Percentiles rank a stretch among this genome's conserved stretches.
Evolutionary conservation across 1,284 basidiomycete genomes (phyloP).

Genomic region (Butyriboletus regius): DNA sequence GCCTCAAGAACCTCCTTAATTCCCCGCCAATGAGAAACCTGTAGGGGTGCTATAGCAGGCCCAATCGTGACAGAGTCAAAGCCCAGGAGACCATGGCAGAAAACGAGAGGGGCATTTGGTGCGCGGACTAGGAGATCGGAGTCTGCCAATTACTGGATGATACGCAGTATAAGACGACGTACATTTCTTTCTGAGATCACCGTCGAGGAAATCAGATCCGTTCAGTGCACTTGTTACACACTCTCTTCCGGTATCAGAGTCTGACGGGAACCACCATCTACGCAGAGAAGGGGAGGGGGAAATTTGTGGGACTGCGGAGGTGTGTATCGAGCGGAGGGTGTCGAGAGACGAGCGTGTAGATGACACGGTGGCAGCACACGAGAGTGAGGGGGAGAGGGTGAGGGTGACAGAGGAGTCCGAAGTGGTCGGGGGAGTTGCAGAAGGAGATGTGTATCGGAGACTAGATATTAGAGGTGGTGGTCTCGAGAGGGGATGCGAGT

Average conservation of each 20-base stretch:
- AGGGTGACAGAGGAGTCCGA: conserved; percentile 22
- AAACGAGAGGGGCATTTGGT: conserved; percentile 78
- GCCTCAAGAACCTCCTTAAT: conserved; percentile 84
- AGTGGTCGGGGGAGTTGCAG: conserved; percentile 45
- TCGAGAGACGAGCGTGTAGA: conserved; percentile 51
- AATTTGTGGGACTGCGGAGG: conserved; percentile 18
- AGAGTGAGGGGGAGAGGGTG: conserved; percentile 32
- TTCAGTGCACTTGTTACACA: conserved; percentile 44
- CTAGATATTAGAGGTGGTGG: conserved; percentile 55
- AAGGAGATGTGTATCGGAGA: conserved; percentile 58
- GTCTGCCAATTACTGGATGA: conserved; percentile 4
- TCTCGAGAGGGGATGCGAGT: conserved; percentile 33
- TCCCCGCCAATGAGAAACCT: conserved; percentile 90
- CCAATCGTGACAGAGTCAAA: conserved; percentile 74
- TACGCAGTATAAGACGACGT: conserved; percentile 25
- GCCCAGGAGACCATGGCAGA: conserved; percentile 88
- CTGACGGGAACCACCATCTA: conserved; percentile 52
- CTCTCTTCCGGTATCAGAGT: conserved; percentile 37
- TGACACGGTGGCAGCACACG: conserved; percentile 32
- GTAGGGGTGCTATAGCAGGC: conserved; percentile 66
- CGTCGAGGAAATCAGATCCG: conserved; percentile 52
- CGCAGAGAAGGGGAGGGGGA: conserved; percentile 22
- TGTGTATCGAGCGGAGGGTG: conserved; percentile 53
- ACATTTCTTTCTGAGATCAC: conserved; percentile 65
- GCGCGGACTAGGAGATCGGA: conserved; percentile 48